Evolutionary conservation across 352 stramenopile species (phyloP), one percentile per base, ranked within the genome.

Genomic region (Globisporangium radiosum): DNA sequence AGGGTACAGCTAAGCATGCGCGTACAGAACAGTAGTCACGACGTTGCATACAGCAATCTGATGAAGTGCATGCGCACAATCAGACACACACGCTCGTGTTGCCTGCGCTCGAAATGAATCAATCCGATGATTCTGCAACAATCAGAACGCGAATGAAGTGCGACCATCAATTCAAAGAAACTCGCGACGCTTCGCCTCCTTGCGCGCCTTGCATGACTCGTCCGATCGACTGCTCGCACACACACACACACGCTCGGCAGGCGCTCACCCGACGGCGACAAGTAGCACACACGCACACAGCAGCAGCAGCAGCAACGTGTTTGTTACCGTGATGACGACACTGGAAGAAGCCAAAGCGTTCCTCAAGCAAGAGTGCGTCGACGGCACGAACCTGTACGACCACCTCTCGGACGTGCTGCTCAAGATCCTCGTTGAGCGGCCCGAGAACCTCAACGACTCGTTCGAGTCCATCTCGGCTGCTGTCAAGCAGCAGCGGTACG

Each of bases 291-390:
- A 52, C 33, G 39, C 17, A 39, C 47, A 7, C 39, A 19, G 39
- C 3, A 11, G 3, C 39, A 43, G 25, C 25, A 25, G 25, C 25
- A 25, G 25, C 25, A 25, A 2, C 39, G 39, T 17, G 14, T 11
- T 17, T 15, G 14, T 4, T 13, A 49, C 54, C 38, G 54, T 8
- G 8, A 90, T 88, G 76, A 86, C 78, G 60, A 90, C 78, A 50
- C 66, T 95, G 49, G 89, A 96, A 40, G 82, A 93, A 63, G 88
- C 87, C 19, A 95, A 95, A 64, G 87, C 90, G 2, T 96, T 94
- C 63, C 62, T 96, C 56, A 87, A 95, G 71, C 86, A 92, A 53
- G 80, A 95, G 45, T 66, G 64, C 7, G 47, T 54, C 5, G 82
- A 92, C 51, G 85, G 84, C 40, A 88, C 85, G 10, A 92, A 88